Evolutionary conservation across 345 rosid genomes (phyloP), one percentile per base, ranked within the genome.

Genomic region (Camelina sativa): DNA sequence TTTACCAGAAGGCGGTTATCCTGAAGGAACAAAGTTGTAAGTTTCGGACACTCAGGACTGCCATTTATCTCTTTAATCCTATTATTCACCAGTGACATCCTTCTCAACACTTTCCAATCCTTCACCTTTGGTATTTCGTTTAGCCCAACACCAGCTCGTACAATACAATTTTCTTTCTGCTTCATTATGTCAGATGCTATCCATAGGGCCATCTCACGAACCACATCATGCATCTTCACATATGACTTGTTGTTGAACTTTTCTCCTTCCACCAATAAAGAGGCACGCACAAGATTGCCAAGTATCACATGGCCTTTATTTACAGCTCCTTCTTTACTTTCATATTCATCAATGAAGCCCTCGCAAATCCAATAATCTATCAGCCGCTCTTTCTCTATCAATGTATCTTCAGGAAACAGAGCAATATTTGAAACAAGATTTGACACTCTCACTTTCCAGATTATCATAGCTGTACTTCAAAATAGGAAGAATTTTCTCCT

Each of bases 221-320:
- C 80, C 20, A 85, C 62, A 34, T 68, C 80, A 40, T 85, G 84
- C 84, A 85, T 80, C 65, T 77, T 85, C 38, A 80, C 68, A 12
- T 66, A 70, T 8, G 66, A 70, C 68, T 65, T 65, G 16, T 65
- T 47, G 65, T 61, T 13, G 65, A 38, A 40, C 43, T 48, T 47
- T 46, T 78, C 84, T 15, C 69, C 47, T 50, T 82, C 86, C 37
- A 80, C 23, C 69, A 65, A 47, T 11, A 65, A 65, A 67, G 56
- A 52, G 16, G 72, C 72, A 52, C 35, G 10, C 5, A 67, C 2
- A 0, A 83, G 82, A 19, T 12, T 71, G 15, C 73, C 75, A 7
- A 81, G 70, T 16, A 84, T 75, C 2, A 22, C 22, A 7, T 78
- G 20, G 8, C 85, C 86, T 34, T 73, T 34, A 11, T 58, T 35